Evolutionary conservation across 1,284 basidiomycete species (phyloP).

Genomic region (Trichosporon sp.): DNA sequence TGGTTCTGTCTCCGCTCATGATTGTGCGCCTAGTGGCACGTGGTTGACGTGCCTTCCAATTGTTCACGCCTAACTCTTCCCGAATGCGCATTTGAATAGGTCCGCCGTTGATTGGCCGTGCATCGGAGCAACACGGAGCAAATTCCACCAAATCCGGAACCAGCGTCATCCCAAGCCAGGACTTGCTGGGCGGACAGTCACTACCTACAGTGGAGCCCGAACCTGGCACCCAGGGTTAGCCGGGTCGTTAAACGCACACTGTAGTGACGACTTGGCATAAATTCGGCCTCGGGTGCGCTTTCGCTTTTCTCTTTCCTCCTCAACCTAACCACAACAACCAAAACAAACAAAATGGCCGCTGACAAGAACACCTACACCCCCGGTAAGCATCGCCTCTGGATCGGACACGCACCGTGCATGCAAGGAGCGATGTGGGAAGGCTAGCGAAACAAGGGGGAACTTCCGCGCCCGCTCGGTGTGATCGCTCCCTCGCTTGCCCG

Average conservation of each 20-base stretch:
- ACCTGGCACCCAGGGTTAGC: not conserved
- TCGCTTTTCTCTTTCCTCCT: conserved; percentile 17
- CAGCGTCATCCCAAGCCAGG: conserved; percentile 5
- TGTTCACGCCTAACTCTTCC: not conserved
- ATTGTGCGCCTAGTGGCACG: not conserved
- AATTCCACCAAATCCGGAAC: conserved; percentile 17
- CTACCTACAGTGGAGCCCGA: not conserved
- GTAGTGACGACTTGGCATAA: conserved; percentile 13
- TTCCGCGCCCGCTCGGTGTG: not conserved
- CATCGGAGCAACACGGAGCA: conserved; percentile 20
- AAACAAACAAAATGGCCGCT: conserved; percentile 20
- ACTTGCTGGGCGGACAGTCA: conserved; percentile 1
- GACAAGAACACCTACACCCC: conserved; percentile 31
- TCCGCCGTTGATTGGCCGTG: conserved; percentile 10
- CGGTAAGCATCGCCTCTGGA: conserved; percentile 22
- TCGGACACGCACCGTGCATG: not conserved
- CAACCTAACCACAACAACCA: conserved; percentile 2
- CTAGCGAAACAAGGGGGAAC: not conserved
- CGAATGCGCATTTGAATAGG: conserved; percentile 1
- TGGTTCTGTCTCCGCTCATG: not conserved
- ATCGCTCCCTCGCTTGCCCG: not conserved
- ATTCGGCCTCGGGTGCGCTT: not conserved
- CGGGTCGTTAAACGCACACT: not conserved
- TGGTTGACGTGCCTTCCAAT: not conserved
- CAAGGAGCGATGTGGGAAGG: no score